phyloP scores from a whole-genome alignment of 2,329 filamentous ascomycete species.

The Tolypocladium nubicola region DNA sequence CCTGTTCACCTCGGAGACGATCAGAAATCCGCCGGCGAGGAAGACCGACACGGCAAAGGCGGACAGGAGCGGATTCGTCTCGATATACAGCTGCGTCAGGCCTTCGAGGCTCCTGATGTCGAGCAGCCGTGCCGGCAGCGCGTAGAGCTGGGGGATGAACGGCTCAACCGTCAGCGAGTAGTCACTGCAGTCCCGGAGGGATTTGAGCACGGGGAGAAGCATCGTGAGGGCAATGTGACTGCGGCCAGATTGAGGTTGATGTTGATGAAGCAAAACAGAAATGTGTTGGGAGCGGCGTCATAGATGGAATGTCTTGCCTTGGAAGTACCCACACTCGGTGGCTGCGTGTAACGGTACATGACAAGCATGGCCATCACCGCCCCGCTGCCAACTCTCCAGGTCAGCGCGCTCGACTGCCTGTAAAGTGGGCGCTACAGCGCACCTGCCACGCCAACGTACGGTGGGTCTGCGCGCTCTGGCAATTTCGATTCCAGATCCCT shows the following conservation, averaged over 20 bases:
- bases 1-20: conserved; percentile 73
- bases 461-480: not conserved
- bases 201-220: conserved; percentile 54
- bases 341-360: not conserved
- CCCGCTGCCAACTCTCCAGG: not conserved
- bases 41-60: conserved; percentile 62
- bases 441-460: not conserved
- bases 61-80: conserved; percentile 77
- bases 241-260: not conserved
- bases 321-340: not conserved
- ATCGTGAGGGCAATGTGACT: not conserved
- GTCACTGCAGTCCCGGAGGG: conserved; percentile 65
- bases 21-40: conserved; percentile 60
- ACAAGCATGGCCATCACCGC: not conserved
- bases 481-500: not conserved
- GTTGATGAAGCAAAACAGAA: not conserved
- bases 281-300: not conserved
- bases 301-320: not conserved
- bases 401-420: not conserved
- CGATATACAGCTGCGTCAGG: conserved; percentile 62
- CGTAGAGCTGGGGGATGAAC: conserved; percentile 58
- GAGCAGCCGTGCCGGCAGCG: conserved; percentile 55
- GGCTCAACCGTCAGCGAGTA: conserved; percentile 66
- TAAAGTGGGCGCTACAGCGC: not conserved
- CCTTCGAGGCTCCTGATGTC: conserved; percentile 48